A percentile compares a stretch with the other conserved stretches of the same genome.
Conservation (phyloP, 345 rosid species). For the Populus nigra region DNA sequence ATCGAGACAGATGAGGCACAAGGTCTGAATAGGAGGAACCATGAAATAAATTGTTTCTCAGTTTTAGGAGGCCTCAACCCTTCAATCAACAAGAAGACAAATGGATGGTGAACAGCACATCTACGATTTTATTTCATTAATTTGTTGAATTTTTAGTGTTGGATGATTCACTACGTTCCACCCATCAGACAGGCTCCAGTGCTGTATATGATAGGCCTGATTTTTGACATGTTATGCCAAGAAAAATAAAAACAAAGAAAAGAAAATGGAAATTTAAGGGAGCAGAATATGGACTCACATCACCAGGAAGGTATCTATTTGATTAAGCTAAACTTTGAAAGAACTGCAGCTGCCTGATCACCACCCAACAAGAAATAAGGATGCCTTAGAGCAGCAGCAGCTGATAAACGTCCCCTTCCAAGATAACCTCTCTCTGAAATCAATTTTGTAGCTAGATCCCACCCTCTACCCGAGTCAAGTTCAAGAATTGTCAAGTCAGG, state of each 20-base stretch:
- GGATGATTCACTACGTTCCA: not conserved
- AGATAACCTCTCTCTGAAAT: conserved; percentile 76
- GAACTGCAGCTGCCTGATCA: conserved; percentile 90
- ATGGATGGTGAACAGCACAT: too few species aligned
- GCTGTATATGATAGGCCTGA: not conserved
- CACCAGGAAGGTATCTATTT: conserved; percentile 31
- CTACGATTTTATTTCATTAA: not conserved
- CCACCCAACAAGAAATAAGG: conserved; percentile 91
- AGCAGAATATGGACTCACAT: conserved; percentile 15
- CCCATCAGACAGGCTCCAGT: not conserved
- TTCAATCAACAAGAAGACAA: not conserved
- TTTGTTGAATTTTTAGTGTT: not conserved
- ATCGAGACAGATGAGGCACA: not conserved
- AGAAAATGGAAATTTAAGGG: not conserved
- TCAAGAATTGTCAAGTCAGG: conserved; percentile 79
- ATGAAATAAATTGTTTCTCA: not conserved
- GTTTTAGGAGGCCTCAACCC: not conserved
- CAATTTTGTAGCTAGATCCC: conserved; percentile 88
- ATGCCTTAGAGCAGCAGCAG: conserved; percentile 84
- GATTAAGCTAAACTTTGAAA: conserved; percentile 68
- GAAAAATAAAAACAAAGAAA: not conserved
- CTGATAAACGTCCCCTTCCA: conserved; percentile 85
- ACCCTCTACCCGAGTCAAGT: conserved; percentile 91
- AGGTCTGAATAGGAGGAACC: not conserved
- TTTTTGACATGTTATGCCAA: not conserved